Evolutionary conservation across 768 basidiomycete genomes (phyloP).

Genomic region (Termitomyces sp.): DNA sequence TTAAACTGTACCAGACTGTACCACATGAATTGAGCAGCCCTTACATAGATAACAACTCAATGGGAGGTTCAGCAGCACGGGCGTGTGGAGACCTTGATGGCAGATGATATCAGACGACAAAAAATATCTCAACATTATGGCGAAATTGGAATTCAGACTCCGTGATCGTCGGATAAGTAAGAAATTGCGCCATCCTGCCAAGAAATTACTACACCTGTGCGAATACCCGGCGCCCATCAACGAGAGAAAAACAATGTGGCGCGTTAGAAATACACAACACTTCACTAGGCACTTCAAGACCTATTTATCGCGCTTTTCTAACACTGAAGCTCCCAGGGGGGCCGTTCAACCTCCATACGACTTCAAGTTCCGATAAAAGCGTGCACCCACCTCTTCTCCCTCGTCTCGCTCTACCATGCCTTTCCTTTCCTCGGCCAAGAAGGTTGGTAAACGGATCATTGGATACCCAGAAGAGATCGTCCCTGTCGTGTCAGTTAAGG

Average conservation of each 20-base stretch:
- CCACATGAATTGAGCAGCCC: too few species aligned
- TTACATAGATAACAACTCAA: too few species aligned
- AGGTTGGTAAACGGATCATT: conserved; percentile 54
- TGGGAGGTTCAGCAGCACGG: too few species aligned
- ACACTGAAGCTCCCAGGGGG: neutral
- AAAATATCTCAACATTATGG: too few species aligned
- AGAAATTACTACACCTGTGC: conserved; percentile 25
- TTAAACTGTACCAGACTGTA: too few species aligned
- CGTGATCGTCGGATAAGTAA: conserved; percentile 1
- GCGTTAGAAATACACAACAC: neutral
- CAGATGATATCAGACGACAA: too few species aligned
- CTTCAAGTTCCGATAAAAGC: conserved; percentile 1
- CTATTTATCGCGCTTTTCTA: neutral
- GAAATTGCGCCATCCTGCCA: conserved; percentile 25
- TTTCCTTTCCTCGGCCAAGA: conserved; percentile 34
- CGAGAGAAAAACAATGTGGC: conserved; percentile 12
- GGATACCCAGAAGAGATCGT: conserved; percentile 58
- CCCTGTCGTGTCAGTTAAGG: conserved; percentile 54
- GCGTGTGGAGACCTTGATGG: too few species aligned
- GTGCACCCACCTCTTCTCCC: neutral
- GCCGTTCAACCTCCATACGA: neutral
- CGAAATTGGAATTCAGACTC: conserved; percentile 6
- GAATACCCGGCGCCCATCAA: conserved; percentile 12
- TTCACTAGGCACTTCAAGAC: neutral
- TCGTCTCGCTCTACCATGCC: conserved; percentile 13